Evolutionary conservation across 2,329 filamentous ascomycete species (phyloP).

Genomic region (Drechmeria coniospora): DNA sequence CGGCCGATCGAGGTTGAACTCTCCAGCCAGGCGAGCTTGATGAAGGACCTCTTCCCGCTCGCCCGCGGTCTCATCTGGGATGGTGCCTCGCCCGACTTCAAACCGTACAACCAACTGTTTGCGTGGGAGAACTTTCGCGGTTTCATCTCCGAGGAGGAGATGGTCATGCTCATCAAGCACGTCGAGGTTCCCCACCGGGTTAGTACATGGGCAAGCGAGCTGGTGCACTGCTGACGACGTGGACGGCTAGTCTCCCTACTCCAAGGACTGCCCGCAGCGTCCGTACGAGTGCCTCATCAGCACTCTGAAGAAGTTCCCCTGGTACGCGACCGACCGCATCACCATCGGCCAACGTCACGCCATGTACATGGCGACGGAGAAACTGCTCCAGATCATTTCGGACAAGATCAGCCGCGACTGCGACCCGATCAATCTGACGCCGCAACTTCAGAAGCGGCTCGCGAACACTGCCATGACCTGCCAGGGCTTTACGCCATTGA

Average conservation of each 20-base stretch:
- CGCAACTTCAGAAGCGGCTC: conserved; percentile 37
- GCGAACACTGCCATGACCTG: conserved; percentile 37
- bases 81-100: conserved; percentile 25
- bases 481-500: conserved; percentile 42
- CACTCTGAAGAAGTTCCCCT: conserved; percentile 47
- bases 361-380: conserved; percentile 33
- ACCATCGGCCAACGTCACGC: conserved; percentile 40
- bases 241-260: conserved; percentile 42
- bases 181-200: conserved; percentile 47
- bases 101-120: conserved; percentile 17
- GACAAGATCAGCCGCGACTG: conserved; percentile 23
- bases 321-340: conserved; percentile 40
- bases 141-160: conserved; percentile 46
- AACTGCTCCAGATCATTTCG: conserved; percentile 31
- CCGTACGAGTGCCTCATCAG: conserved; percentile 52
- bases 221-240: conserved; percentile 1
- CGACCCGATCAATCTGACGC: conserved; percentile 30
- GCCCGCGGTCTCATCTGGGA: conserved; percentile 41
- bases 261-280: conserved; percentile 45
- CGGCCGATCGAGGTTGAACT: conserved; percentile 41
- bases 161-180: conserved; percentile 48
- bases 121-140: conserved; percentile 40
- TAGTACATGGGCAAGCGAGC: too few relatives aligned
- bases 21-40: conserved; percentile 39
- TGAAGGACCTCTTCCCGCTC: conserved; percentile 46